phyloP scores from a whole-genome alignment of 495 filamentous ascomycete genomes.

The Penicillium arizonense region DNA sequence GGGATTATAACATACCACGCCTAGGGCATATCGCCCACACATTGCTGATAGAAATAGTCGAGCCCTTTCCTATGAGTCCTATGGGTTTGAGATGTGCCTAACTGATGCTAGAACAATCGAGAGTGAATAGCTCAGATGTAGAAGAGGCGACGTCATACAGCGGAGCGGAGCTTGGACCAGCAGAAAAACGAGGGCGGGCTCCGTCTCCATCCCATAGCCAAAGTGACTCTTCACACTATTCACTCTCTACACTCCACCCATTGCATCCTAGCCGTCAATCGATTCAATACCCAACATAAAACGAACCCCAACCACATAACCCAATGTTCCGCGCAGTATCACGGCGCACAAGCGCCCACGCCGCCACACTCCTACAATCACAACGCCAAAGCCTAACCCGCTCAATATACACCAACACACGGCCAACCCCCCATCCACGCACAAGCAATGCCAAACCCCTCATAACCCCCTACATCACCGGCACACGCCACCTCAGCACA shows the following conservation, averaged over 20 bases:
- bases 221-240: not conserved
- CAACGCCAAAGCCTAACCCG: slow-evolving; percentile 17
- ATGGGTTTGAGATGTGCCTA: not conserved
- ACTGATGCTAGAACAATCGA: not conserved
- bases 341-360: slow-evolving; percentile 31
- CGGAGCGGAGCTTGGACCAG: slow-evolving; percentile 28
- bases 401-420: slow-evolving; percentile 24
- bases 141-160: slow-evolving; percentile 28
- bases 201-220: not conserved
- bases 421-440: slow-evolving; percentile 15
- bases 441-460: slow-evolving; percentile 7
- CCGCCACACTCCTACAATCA: slow-evolving; percentile 15
- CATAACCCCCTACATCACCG: slow-evolving; percentile 9
- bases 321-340: slow-evolving; percentile 37
- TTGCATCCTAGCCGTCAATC: not conserved
- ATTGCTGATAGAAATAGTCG: slow-evolving; percentile 42
- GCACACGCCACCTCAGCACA: slow-evolving; percentile 20
- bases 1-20: slow-evolving; percentile 56
- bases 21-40: slow-evolving; percentile 85
- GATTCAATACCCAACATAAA: not conserved
- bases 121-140: not conserved
- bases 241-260: slow-evolving; percentile 1
- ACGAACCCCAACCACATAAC: not conserved
- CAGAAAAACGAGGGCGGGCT: slow-evolving; percentile 23
- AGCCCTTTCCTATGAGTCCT: too few species aligned